A percentile compares a stretch with the other conserved stretches of the same genome.
These are phyloP conservation scores for Hypoxylon lienhwacheense DNA, from an alignment of 495 filamentous ascomycete species.

Conservation along the genomic window DNA sequence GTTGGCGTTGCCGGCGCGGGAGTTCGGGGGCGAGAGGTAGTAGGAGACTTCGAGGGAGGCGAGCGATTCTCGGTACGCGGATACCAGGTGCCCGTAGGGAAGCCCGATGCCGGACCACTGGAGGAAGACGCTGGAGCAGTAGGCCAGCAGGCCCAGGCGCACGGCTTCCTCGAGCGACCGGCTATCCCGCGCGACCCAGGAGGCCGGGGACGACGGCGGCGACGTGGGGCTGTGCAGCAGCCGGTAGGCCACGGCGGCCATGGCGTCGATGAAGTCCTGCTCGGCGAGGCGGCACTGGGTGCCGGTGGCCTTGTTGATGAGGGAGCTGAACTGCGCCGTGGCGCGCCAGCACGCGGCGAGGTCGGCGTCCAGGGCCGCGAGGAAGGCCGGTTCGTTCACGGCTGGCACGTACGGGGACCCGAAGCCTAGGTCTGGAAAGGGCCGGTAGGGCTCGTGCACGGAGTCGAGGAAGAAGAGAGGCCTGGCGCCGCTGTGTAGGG, in stretches of 20 bases:
- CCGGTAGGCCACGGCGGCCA: slow-evolving; percentile 49
- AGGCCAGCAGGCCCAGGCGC: slow-evolving; percentile 46
- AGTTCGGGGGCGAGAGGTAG: no score
- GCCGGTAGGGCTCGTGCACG: slow-evolving; percentile 33
- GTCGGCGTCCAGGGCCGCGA: slow-evolving; percentile 14
- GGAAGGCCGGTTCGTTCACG: neutral
- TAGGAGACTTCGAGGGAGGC: slow-evolving; percentile 2
- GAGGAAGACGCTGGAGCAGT: slow-evolving; percentile 45
- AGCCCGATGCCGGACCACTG: slow-evolving; percentile 39
- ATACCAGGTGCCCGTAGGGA: slow-evolving; percentile 33
- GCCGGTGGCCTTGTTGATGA: slow-evolving; percentile 42
- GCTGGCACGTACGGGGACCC: neutral
- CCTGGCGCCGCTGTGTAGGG: slow-evolving; percentile 31
- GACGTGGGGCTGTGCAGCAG: slow-evolving; percentile 38
- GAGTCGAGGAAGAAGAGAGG: slow-evolving; percentile 40
- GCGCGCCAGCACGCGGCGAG: slow-evolving; percentile 40
- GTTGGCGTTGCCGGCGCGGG: neutral
- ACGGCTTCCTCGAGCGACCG: slow-evolving; percentile 43
- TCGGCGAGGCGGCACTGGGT: slow-evolving; percentile 29
- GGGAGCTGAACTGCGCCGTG: slow-evolving; percentile 41
- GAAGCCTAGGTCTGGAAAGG: slow-evolving; percentile 21
- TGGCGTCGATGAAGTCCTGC: slow-evolving; percentile 39
- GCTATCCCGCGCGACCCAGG: no score
- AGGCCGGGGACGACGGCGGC: slow-evolving; percentile 21
- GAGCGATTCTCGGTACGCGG: slow-evolving; percentile 12